Evolutionary conservation across 2,329 filamentous ascomycete species (phyloP).

Genomic region (Corinectria fuckeliana): DNA sequence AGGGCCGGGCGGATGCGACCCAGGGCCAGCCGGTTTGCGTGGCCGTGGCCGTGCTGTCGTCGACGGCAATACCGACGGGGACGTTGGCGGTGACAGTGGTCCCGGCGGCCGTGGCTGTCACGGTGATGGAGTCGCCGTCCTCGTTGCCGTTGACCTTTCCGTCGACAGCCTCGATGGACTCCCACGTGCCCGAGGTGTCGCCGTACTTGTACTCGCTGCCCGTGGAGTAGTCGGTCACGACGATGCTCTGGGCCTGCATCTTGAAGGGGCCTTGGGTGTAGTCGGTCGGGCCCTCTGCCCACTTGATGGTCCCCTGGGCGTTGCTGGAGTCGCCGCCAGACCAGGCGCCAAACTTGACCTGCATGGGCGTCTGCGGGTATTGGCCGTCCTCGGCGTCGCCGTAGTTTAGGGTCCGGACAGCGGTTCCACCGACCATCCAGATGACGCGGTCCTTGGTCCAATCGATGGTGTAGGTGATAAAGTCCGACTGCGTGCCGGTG

Average conservation of each 20-base stretch:
- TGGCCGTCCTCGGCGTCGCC: conserved; percentile 72
- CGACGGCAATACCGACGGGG: conserved; percentile 69
- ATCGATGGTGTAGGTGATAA: conserved; percentile 88
- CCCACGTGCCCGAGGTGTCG: conserved; percentile 78
- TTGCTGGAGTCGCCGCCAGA: conserved; percentile 86
- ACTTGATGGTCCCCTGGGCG: conserved; percentile 80
- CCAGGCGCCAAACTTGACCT: conserved; percentile 91
- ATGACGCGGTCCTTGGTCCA: conserved; percentile 87
- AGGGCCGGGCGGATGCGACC: conserved; percentile 62
- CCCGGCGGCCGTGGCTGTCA: conserved; percentile 65
- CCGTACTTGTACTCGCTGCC: conserved; percentile 84
- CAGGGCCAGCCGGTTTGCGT: conserved; percentile 73
- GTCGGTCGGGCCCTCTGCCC: conserved; percentile 87
- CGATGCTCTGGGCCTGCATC: conserved; percentile 81
- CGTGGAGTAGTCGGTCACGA: conserved; percentile 90
- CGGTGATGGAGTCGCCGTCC: conserved; percentile 57
- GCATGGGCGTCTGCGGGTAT: conserved; percentile 96
- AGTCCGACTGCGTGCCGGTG: conserved; percentile 73
- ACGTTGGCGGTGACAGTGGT: conserved; percentile 69
- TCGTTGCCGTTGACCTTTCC: conserved; percentile 76
- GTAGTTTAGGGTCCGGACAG: conserved; percentile 77
- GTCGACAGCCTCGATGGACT: conserved; percentile 81
- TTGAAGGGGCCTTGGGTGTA: conserved; percentile 83
- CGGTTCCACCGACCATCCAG: conserved; percentile 82
- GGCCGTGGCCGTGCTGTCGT: conserved; percentile 57